These are phyloP conservation scores for Ascochyta rabiei DNA, from an alignment of 2,329 filamentous ascomycete genomes.

Conservation along the genomic window DNA sequence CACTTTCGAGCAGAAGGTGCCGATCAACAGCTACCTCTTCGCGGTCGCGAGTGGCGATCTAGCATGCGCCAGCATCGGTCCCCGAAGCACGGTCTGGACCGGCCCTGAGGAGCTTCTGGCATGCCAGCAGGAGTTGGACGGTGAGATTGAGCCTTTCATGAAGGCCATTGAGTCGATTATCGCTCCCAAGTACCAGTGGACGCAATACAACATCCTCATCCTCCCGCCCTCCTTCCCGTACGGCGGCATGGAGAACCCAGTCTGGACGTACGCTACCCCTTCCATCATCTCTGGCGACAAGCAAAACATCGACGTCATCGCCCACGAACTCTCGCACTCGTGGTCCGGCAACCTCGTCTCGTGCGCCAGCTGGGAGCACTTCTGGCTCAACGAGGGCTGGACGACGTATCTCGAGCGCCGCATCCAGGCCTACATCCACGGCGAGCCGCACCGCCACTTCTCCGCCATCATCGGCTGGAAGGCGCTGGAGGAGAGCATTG, in stretches of 20 bases:
- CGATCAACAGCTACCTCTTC: constrained; percentile 93
- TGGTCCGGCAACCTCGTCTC: constrained; percentile 91
- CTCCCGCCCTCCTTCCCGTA: constrained; percentile 75
- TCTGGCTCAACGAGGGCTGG: constrained; percentile 79
- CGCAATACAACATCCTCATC: constrained; percentile 91
- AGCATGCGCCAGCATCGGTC: constrained; percentile 82
- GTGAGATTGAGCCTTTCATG: constrained; percentile 90
- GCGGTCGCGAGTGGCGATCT: constrained; percentile 88
- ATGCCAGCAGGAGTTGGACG: constrained; percentile 90
- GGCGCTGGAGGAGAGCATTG: constrained; percentile 78
- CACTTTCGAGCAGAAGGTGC: constrained; percentile 86
- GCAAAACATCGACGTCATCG: constrained; percentile 95
- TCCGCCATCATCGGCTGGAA: constrained; percentile 97
- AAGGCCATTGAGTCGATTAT: constrained; percentile 80
- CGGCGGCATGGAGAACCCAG: constrained; percentile 82
- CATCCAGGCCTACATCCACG: constrained; percentile 77
- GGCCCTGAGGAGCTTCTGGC: constrained; percentile 84
- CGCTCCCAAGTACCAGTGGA: constrained; percentile 85
- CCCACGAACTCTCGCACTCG: constrained; percentile 76
- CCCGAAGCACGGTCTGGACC: constrained; percentile 81
- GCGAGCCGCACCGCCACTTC: constrained; percentile 87
- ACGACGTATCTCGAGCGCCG: constrained; percentile 92
- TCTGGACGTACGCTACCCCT: constrained; percentile 94
- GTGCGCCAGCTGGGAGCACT: constrained; percentile 82
- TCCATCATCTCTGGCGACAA: constrained; percentile 84